These are phyloP conservation scores for Hyphopichia homilentoma DNA, from an alignment of 805 yeast species.

Conservation along the genomic window DNA sequence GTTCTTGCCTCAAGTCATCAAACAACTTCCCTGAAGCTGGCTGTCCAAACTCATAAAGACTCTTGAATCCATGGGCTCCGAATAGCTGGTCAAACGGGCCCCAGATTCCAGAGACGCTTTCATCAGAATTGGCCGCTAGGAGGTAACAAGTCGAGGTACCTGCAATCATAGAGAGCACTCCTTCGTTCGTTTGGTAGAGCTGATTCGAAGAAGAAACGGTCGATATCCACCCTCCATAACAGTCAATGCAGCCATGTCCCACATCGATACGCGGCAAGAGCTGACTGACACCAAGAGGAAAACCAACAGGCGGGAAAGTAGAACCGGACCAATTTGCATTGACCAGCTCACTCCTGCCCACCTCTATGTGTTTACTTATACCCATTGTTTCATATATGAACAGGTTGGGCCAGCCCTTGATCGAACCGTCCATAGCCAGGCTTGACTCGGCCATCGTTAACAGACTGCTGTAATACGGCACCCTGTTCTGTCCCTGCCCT, in stretches of 20 bases:
- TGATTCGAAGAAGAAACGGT: neutral
- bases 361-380: constrained; percentile 15
- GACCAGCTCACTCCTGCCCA: constrained; percentile 25
- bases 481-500: constrained; percentile 16
- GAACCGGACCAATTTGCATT: constrained; percentile 4
- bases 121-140: constrained; percentile 12
- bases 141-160: constrained; percentile 62
- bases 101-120: constrained; percentile 48
- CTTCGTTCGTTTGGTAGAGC: neutral
- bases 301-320: constrained; percentile 27
- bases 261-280: constrained; percentile 10
- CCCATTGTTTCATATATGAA: constrained; percentile 18
- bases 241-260: constrained; percentile 54
- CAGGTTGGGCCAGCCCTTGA: constrained; percentile 47
- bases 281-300: constrained; percentile 15
- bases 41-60: constrained; percentile 52
- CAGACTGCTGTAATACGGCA: constrained; percentile 5
- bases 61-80: constrained; percentile 12
- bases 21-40: constrained; percentile 56
- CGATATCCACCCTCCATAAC: constrained; percentile 54
- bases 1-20: constrained; percentile 42
- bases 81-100: constrained; percentile 50
- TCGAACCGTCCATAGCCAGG: constrained; percentile 52
- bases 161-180: constrained; percentile 46
- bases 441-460: constrained; percentile 1